Base-by-base conservation (phyloP, 495 filamentous ascomycete species). In the Penicillium psychrofluorescens region DNA sequence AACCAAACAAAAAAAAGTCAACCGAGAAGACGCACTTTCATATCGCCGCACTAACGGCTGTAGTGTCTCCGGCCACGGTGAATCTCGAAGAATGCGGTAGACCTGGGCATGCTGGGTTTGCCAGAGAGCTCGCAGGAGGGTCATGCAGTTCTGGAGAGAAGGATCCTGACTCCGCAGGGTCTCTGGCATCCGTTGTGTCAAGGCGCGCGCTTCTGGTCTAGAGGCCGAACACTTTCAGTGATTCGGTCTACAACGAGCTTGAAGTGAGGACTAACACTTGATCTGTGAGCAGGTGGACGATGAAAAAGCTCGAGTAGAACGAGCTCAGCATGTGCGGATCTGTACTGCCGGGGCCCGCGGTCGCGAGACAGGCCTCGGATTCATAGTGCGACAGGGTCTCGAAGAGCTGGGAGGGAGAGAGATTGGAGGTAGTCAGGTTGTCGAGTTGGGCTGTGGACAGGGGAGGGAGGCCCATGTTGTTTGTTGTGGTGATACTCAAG, bases 161-260 rank as follows among this genome's bases (percentile, higher is more conserved):
- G 63, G 53, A 43, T 76, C 68, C 8, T 61, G 58, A 30, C 68
- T 55, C 29, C 58, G 41, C 16, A 75, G 44, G 7, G 40, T 38
- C 36, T 56, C 48, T 0, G 75, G 74, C 40, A 78, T 68, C 38
- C 75, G 67, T 46, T 75, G 57, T 6, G 68, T 70, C 41, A 76
- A 58, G 27, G 71, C 68, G 11, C 75, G 72, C 42, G 75, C 74
- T 68, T 78, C 75, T 30, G 65, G 59, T 41, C 75, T 78, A 41
- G 49, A 13, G 27, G 30, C 8, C 6, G 33, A 13, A 15, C 13
- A 40, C 30, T 10, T 28, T 43, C 22, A 45, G 39, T 49, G 9
- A 8, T 33, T 10, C 9, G 28, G 29, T 43, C 9, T 11, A 42
- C 31, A n/a, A 43, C 1, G 12, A 33, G 16, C 22, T 14, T 9